Conservation (phyloP, 306 rosid species). For the Lithocarpus polystachyus region DNA sequence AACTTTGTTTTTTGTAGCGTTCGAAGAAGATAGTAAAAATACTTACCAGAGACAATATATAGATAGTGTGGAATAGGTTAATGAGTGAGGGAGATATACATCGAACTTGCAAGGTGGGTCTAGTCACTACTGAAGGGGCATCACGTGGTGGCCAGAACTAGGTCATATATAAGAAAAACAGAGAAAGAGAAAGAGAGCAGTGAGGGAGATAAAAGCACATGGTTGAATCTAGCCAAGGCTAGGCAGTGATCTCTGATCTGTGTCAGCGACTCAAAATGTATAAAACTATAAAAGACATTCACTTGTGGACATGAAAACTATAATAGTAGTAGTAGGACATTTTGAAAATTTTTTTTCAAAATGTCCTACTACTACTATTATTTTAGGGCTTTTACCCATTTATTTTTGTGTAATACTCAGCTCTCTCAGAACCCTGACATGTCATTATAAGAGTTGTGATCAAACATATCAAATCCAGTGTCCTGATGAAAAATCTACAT, state of each 20-base stretch:
- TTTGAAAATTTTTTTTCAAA: too few species aligned
- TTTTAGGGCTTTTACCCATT: neutral
- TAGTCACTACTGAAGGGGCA: too few species aligned
- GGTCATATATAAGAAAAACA: neutral
- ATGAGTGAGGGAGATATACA: neutral
- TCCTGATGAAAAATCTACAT: neutral
- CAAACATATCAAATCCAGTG: slow-evolving; percentile 1
- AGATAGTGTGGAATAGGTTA: neutral
- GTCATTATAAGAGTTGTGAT: neutral
- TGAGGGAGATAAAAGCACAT: neutral
- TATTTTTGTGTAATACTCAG: neutral
- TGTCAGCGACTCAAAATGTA: too few species aligned
- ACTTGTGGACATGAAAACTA: neutral
- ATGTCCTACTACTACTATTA: neutral
- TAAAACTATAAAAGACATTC: neutral
- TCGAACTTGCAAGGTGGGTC: neutral
- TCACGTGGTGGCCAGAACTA: neutral
- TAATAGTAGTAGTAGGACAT: too few species aligned
- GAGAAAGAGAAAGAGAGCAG: neutral
- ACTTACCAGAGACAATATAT: neutral
- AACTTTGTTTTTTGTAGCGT: neutral
- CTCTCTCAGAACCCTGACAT: neutral
- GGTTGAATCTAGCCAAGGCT: neutral
- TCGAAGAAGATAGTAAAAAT: neutral
- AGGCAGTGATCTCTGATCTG: neutral